A percentile compares a stretch with the other conserved stretches of the same genome.
These are phyloP conservation scores for Oenanthe javanica DNA, from an alignment of 140 eudicot genomes.

Conservation along the genomic window DNA sequence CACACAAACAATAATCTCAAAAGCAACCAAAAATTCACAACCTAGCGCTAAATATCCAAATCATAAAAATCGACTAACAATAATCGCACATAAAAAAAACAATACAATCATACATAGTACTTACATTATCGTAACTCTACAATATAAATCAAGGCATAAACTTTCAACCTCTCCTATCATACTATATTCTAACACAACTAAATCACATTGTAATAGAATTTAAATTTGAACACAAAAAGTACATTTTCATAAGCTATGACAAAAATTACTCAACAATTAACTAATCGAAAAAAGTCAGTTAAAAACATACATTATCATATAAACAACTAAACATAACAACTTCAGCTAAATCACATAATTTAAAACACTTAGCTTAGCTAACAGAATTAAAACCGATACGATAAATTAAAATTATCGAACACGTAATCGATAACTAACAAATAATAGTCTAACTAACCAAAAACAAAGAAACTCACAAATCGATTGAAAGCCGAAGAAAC, in stretches of 20 bases:
- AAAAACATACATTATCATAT: background rate
- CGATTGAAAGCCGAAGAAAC: constrained; percentile 52
- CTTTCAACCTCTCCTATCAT: background rate
- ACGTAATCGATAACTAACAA: background rate
- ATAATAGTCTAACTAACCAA: background rate
- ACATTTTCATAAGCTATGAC: background rate
- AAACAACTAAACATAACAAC: background rate
- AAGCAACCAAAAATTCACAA: background rate
- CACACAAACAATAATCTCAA: background rate
- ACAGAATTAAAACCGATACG: background rate
- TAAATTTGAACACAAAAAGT: background rate
- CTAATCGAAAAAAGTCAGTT: background rate
- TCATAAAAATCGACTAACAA: background rate
- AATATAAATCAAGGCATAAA: background rate
- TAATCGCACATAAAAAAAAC: background rate
- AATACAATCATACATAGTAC: background rate
- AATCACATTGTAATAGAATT: background rate
- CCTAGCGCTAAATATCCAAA: background rate
- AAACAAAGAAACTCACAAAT: constrained; percentile 30
- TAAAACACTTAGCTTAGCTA: background rate
- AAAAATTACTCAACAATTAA: background rate
- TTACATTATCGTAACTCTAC: background rate
- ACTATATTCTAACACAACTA: background rate
- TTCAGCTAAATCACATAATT: background rate
- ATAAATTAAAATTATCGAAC: background rate